Evolutionary conservation across 2,329 filamentous ascomycete genomes (phyloP).

Genomic region (Aspergillus sp.): DNA sequence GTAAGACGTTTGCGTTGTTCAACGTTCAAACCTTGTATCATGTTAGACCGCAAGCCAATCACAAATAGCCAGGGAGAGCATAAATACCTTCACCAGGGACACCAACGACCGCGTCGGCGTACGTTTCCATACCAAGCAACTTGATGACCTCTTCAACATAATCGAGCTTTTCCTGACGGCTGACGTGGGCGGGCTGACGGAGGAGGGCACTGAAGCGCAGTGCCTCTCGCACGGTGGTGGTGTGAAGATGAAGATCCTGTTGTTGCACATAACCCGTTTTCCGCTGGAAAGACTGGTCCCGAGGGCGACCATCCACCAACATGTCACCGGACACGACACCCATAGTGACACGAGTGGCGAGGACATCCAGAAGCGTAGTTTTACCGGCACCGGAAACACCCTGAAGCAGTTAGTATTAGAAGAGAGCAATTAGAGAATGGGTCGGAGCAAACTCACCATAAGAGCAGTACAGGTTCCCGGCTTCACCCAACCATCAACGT

Average conservation of each 20-base stretch:
- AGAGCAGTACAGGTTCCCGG: constrained; percentile 85
- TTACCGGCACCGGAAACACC: constrained; percentile 90
- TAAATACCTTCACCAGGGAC: constrained; percentile 75
- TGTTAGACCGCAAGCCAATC: constrained; percentile 7
- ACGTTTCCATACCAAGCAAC: constrained; percentile 84
- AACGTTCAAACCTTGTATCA: constrained; percentile 50
- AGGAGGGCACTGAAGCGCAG: constrained; percentile 82
- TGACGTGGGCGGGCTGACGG: constrained; percentile 74
- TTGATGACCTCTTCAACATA: constrained; percentile 92
- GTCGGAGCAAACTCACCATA: constrained; percentile 58
- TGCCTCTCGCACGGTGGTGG: constrained; percentile 83
- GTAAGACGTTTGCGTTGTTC: constrained; percentile 75
- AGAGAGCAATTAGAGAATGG: constrained; percentile 25
- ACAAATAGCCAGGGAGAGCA: not conserved
- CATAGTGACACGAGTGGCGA: constrained; percentile 84
- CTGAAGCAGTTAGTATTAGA: constrained; percentile 28
- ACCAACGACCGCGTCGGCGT: constrained; percentile 87
- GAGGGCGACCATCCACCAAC: constrained; percentile 72
- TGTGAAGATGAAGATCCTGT: constrained; percentile 83
- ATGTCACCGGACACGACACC: constrained; percentile 86
- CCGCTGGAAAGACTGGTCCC: constrained; percentile 81
- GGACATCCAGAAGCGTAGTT: constrained; percentile 82
- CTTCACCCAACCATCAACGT: constrained; percentile 92
- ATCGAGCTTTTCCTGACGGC: constrained; percentile 73
- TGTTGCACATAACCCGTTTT: constrained; percentile 93